Evolutionary conservation across 805 yeast genomes (phyloP).

Genomic region (Grigorovia humatica): DNA sequence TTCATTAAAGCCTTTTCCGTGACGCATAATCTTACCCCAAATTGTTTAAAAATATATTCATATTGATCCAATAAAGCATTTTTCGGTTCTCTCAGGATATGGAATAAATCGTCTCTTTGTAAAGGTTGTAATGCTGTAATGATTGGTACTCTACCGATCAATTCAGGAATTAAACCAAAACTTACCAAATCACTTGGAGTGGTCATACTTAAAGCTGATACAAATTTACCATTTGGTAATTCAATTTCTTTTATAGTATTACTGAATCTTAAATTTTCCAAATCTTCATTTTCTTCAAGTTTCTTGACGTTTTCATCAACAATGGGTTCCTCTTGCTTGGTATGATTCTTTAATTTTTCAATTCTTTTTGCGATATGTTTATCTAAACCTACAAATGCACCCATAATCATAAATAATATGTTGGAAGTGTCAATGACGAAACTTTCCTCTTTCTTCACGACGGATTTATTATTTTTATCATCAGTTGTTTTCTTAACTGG

Average conservation of each 20-base stretch:
- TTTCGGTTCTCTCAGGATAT: constrained; percentile 45
- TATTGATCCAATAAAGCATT: constrained; percentile 47
- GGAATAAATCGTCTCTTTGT: constrained; percentile 34
- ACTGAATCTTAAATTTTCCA: constrained; percentile 11
- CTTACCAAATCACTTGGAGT: constrained; percentile 41
- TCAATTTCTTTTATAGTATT: constrained; percentile 29
- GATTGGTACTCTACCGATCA: constrained; percentile 49
- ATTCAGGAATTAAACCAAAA: constrained; percentile 50
- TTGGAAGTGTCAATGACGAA: constrained; percentile 45
- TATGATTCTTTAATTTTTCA: constrained; percentile 3
- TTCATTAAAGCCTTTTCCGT: constrained; percentile 39
- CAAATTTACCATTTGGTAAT: constrained; percentile 29
- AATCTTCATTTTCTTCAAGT: constrained; percentile 4
- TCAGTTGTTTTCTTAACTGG: constrained; percentile 26
- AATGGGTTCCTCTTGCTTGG: constrained; percentile 3
- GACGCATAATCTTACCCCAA: constrained; percentile 41
- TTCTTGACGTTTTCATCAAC: not conserved
- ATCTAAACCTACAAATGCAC: constrained; percentile 53
- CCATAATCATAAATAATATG: constrained; percentile 47
- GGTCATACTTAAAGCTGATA: constrained; percentile 36
- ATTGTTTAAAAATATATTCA: constrained; percentile 41
- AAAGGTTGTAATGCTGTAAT: constrained; percentile 41
- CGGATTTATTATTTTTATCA: constrained; percentile 25
- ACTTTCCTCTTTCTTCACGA: constrained; percentile 32
- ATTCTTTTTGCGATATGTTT: constrained; percentile 36